Evolutionary conservation across 352 stramenopile species (phyloP).

Genomic region (Thalassiosira hispida): DNA sequence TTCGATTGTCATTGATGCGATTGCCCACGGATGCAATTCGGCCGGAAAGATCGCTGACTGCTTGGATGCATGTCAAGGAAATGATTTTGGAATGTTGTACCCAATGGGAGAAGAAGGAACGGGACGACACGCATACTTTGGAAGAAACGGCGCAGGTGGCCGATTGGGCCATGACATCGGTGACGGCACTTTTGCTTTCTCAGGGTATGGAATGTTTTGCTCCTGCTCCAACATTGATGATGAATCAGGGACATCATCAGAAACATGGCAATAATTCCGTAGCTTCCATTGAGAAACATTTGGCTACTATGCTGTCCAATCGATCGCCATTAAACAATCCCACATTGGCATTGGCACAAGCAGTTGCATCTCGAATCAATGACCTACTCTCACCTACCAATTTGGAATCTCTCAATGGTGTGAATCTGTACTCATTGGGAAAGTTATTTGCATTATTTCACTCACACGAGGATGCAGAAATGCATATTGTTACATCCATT

Average conservation of each 20-base stretch:
- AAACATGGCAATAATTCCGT: not conserved
- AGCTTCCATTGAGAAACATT: constrained; percentile 31
- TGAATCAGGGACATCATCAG: not conserved
- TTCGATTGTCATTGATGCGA: constrained; percentile 41
- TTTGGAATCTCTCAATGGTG: constrained; percentile 33
- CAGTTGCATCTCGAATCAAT: constrained; percentile 32
- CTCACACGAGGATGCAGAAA: constrained; percentile 19
- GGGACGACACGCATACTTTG: not conserved
- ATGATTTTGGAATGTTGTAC: constrained; percentile 27
- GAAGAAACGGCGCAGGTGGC: constrained; percentile 22
- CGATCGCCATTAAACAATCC: not conserved
- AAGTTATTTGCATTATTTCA: constrained; percentile 28
- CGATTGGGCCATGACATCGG: constrained; percentile 44
- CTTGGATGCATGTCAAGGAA: constrained; percentile 44
- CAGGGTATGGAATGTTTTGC: constrained; percentile 25
- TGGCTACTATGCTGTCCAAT: constrained; percentile 35
- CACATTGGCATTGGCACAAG: constrained; percentile 4
- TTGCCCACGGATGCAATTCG: constrained; percentile 35
- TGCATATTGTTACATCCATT: constrained; percentile 32
- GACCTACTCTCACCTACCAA: constrained; percentile 26
- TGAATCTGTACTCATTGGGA: constrained; percentile 40
- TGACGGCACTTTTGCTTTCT: constrained; percentile 39
- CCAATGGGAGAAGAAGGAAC: constrained; percentile 18
- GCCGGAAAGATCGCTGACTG: constrained; percentile 10
- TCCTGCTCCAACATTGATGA: not conserved